Evolutionary conservation across 2,329 filamentous ascomycete genomes (phyloP).

Genomic region (Aspergillus luchuensis): DNA sequence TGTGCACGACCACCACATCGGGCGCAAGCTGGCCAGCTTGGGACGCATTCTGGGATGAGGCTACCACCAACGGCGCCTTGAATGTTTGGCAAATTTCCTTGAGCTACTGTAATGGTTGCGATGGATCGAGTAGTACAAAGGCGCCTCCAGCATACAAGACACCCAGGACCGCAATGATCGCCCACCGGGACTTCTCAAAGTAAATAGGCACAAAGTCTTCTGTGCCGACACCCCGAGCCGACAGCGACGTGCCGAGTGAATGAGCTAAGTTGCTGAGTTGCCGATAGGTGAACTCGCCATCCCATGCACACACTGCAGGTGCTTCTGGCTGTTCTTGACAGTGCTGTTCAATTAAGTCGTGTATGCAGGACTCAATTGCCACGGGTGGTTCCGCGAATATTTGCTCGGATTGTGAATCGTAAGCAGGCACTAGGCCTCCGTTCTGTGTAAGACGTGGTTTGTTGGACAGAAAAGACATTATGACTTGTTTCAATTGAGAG

Average conservation of each 20-base stretch:
- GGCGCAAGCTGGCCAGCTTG: too few species aligned
- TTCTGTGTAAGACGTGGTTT: too few species aligned
- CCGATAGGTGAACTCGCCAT: neutral
- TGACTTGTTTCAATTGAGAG: too few species aligned
- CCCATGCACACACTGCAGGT: neutral
- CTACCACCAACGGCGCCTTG: neutral
- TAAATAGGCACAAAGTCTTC: neutral
- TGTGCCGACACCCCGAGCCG: neutral
- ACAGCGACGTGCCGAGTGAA: neutral
- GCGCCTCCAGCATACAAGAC: neutral
- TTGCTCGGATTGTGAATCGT: too few species aligned
- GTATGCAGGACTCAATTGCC: neutral
- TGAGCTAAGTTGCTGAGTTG: neutral
- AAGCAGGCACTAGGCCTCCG: too few species aligned
- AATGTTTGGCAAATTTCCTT: neutral
- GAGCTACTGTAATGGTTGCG: neutral
- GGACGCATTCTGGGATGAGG: neutral
- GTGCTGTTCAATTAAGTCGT: neutral
- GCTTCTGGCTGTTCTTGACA: neutral
- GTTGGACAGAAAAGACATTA: too few species aligned
- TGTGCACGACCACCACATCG: too few species aligned
- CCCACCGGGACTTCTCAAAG: neutral
- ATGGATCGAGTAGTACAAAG: neutral
- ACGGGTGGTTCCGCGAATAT: too few species aligned
- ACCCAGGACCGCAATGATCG: neutral